A percentile compares a stretch with the other conserved stretches of the same genome.
Evolutionary conservation across 495 filamentous ascomycete species (phyloP).

Genomic region (Penicillium pancosmium): DNA sequence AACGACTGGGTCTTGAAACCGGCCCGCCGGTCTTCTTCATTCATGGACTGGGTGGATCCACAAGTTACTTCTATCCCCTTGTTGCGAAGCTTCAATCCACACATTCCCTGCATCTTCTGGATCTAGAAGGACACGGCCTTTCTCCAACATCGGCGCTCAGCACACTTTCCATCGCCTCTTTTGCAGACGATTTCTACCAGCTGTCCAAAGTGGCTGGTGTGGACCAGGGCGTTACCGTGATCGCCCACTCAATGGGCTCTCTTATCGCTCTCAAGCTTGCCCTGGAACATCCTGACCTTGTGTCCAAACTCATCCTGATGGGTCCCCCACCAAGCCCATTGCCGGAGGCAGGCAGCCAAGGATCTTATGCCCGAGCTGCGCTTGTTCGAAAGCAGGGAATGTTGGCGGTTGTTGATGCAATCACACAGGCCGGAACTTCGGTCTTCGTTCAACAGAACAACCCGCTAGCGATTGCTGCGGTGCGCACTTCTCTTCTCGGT

Average conservation of each 20-base stretch:
- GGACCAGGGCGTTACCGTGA: slow-evolving; percentile 28
- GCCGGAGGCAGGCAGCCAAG: slow-evolving; percentile 32
- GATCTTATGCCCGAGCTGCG: slow-evolving; percentile 36
- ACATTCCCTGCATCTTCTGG: slow-evolving; percentile 42
- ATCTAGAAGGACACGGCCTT: slow-evolving; percentile 60
- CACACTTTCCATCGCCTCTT: slow-evolving; percentile 41
- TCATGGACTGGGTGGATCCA: slow-evolving; percentile 52
- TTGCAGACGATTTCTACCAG: slow-evolving; percentile 44
- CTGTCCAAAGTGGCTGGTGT: slow-evolving; percentile 30
- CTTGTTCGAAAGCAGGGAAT: slow-evolving; percentile 47
- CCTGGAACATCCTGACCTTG: slow-evolving; percentile 35
- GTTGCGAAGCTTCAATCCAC: slow-evolving; percentile 29
- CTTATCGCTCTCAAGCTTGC: slow-evolving; percentile 47
- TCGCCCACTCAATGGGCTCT: slow-evolving; percentile 52
- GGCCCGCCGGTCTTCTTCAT: slow-evolving; percentile 49
- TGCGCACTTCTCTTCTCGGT: slow-evolving; percentile 41
- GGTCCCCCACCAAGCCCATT: slow-evolving; percentile 44
- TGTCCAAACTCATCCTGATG: slow-evolving; percentile 46
- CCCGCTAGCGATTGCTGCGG: slow-evolving; percentile 39
- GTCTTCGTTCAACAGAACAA: slow-evolving; percentile 36
- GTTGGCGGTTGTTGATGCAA: slow-evolving; percentile 38
- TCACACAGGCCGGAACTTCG: slow-evolving; percentile 37
- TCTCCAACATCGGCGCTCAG: slow-evolving; percentile 43
- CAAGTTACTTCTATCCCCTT: slow-evolving; percentile 45
- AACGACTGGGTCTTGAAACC: slow-evolving; percentile 27